Evolutionary conservation across 805 yeast species (phyloP).

Genomic region (Wickerhamiella dianesei): DNA sequence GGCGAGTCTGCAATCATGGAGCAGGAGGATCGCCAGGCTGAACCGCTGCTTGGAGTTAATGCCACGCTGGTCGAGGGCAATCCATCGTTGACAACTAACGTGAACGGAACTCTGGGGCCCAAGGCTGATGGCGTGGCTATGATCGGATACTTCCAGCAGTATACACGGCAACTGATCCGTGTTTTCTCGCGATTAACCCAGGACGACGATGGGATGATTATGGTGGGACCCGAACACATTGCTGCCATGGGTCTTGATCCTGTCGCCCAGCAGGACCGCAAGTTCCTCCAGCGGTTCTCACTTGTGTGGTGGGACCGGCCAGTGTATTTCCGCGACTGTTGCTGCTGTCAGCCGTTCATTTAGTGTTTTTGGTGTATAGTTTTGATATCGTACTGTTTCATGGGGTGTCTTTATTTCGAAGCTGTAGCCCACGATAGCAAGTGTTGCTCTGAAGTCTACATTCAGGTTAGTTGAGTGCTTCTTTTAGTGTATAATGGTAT

Average conservation of each 20-base stretch:
- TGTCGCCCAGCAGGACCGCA: slow-evolving; percentile 32
- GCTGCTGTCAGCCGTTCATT: slow-evolving; percentile 14
- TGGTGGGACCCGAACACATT: slow-evolving; percentile 34
- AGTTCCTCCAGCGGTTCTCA: slow-evolving; percentile 33
- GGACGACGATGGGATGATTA: slow-evolving; percentile 18
- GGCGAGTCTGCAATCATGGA: slow-evolving; percentile 41
- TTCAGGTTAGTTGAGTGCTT: too few relatives aligned
- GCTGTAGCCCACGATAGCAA: too few relatives aligned
- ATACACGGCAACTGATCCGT: slow-evolving; percentile 33
- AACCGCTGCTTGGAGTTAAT: slow-evolving; percentile 10
- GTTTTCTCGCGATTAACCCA: slow-evolving; percentile 29
- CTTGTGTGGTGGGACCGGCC: slow-evolving; percentile 37
- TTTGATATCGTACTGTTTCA: too few relatives aligned
- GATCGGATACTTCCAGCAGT: slow-evolving; percentile 40
- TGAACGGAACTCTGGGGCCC: slow-evolving; percentile 23
- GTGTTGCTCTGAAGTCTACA: too few relatives aligned
- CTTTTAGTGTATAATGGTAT: too few relatives aligned
- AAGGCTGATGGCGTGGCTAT: slow-evolving; percentile 29
- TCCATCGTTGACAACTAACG: background rate
- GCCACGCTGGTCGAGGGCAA: background rate
- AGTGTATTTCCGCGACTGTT: slow-evolving; percentile 28
- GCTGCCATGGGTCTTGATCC: slow-evolving; percentile 50
- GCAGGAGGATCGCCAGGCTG: slow-evolving; percentile 10
- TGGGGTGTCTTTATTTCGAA: too few relatives aligned
- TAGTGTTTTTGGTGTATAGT: too few relatives aligned